Percentiles rank a stretch among this genome's conserved stretches.
These are phyloP conservation scores for Anethum foeniculum DNA, from an alignment of 140 eudicot species.

Conservation along the genomic window DNA sequence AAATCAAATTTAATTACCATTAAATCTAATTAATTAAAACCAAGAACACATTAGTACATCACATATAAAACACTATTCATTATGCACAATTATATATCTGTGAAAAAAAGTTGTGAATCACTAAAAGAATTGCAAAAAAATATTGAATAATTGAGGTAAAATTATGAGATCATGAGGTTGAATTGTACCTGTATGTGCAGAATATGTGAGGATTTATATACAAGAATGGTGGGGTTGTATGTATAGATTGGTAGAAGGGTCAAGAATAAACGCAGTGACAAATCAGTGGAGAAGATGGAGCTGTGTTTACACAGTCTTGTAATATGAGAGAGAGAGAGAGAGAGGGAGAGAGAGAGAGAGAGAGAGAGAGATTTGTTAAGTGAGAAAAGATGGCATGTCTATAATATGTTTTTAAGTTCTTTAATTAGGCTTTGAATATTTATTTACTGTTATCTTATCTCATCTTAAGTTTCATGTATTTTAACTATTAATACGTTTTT, in stretches of 20 bases:
- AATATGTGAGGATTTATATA: background rate
- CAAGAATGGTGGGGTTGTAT: background rate
- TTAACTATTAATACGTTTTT: too few relatives aligned
- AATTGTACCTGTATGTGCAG: constrained; percentile 3
- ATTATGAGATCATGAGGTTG: background rate
- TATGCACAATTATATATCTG: background rate
- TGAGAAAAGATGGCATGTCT: background rate
- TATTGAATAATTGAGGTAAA: background rate
- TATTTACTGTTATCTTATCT: background rate
- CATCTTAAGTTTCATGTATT: too few relatives aligned
- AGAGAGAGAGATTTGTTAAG: background rate
- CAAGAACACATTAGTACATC: background rate
- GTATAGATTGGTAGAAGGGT: background rate
- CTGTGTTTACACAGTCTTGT: background rate
- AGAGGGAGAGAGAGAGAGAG: background rate
- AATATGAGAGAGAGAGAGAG: background rate
- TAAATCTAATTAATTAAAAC: background rate
- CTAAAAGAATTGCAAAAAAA: background rate
- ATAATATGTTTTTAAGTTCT: background rate
- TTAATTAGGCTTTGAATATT: background rate
- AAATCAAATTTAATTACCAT: background rate
- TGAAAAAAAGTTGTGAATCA: background rate
- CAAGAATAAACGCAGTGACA: background rate
- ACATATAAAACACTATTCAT: background rate
- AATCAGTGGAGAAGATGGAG: constrained; percentile 7